Evolutionary conservation across 495 filamentous ascomycete species (phyloP).

Genomic region (Xylaria venustula): DNA sequence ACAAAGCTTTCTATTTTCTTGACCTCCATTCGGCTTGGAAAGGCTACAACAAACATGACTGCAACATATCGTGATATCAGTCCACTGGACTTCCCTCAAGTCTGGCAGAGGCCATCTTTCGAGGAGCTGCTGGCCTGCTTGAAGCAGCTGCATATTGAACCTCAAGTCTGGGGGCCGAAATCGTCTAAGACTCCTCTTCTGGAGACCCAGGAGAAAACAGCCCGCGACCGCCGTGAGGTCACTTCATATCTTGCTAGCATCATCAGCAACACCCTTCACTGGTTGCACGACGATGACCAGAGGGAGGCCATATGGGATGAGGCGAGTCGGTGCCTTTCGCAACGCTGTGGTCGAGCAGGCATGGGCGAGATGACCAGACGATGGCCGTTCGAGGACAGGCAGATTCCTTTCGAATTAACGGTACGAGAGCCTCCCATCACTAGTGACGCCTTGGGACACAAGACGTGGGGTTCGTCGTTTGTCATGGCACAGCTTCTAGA

Average conservation of each 20-base stretch:
- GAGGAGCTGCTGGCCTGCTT: slow-evolving; percentile 36
- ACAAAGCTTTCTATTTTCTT: not conserved
- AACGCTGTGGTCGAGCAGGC: slow-evolving; percentile 72
- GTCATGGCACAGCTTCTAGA: slow-evolving; percentile 75
- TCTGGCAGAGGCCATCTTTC: slow-evolving; percentile 46
- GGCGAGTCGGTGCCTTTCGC: slow-evolving; percentile 73
- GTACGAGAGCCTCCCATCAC: slow-evolving; percentile 87
- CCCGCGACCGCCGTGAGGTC: slow-evolving; percentile 38
- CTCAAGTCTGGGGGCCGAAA: slow-evolving; percentile 38
- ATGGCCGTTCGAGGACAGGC: slow-evolving; percentile 58
- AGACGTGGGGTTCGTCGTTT: slow-evolving; percentile 89
- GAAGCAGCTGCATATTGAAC: slow-evolving; percentile 38
- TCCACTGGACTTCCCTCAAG: slow-evolving; percentile 36
- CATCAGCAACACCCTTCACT: slow-evolving; percentile 68
- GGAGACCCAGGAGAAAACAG: slow-evolving; percentile 27
- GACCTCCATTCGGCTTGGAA: not conserved
- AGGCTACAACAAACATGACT: not conserved
- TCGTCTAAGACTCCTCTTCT: slow-evolving; percentile 29
- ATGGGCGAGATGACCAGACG: slow-evolving; percentile 75
- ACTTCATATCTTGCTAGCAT: slow-evolving; percentile 70
- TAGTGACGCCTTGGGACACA: slow-evolving; percentile 82
- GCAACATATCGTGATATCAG: not conserved
- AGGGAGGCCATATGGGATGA: slow-evolving; percentile 76
- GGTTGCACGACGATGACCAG: slow-evolving; percentile 70
- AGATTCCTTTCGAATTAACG: slow-evolving; percentile 52